Evolutionary conservation across 306 rosid genomes (phyloP), one percentile per base, ranked within the genome.

Genomic region (barrel medic (Medicago truncatula)): DNA sequence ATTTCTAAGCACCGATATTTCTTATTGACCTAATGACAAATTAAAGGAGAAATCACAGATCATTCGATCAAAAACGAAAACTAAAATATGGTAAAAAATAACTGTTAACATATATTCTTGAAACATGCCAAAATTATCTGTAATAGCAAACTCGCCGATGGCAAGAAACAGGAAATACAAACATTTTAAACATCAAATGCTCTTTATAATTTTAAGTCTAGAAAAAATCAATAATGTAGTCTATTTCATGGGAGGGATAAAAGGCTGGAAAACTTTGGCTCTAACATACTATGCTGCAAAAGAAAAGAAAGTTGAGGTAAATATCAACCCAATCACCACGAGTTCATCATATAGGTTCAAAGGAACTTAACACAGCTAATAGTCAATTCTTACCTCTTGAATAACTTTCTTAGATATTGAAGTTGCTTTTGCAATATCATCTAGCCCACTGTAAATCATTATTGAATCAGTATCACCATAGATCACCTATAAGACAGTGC

Each of bases 391-490:
- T 70, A 92, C 99, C 97, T 95, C 99, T 78, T 86, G 91, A 78
- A 90, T 95, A 84, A 90, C 99, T 89, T 87, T 92, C 49, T 78
- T 83, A 54, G 99, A 92, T 63, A 92, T 88, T 77, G 87, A 81
- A 83, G 89, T 95, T 76, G 93, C 96, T 85, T 90, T 81, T 9
- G 77, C 80, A 83, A 92, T 82, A 78, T 92, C 97, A 81, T 95
- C 99, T 67, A 95, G 89, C 39, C 99, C 97, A 68, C 97, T 95
- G 82, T 92, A 86, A 84, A 95, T 88, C 98, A 95, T 95, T 63
- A 95, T 95, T 76, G 98, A 95, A 88, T 92, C 98, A 7, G 98
- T 95, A 74, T 95, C 98, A 3, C 98, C 98, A 70, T 95, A 95
- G 57, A 95, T 95, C 57, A 95, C 97, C 99, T 95, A 79, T 64